Base-by-base conservation (phyloP, 352 stramenopile genomes). In the Phytopythium boreale region DNA sequence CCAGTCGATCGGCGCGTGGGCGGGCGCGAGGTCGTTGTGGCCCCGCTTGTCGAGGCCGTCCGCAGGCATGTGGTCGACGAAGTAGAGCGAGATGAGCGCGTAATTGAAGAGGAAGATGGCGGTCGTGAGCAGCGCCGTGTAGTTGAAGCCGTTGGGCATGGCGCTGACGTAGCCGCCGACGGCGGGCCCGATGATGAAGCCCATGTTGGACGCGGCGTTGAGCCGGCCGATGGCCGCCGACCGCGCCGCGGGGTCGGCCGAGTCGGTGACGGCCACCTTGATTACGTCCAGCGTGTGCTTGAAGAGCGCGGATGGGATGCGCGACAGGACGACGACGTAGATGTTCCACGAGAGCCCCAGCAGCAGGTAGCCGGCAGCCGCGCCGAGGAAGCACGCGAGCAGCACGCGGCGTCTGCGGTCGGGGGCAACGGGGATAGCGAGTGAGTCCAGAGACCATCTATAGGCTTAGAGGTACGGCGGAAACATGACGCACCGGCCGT, bases 211-310 rank as follows among this genome's bases (percentile, higher is more conserved):
- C 3, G 79, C 82, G 15, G 82, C 85, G 49, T 93, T 91, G 49
- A 93, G 79, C n/a, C 74, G 74, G 2, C 85, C 85, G 44, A 93
- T 83, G 29, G 80, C 74, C 0, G 78, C 75, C 1, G 83, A 76
- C 29, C 69, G 69, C 29, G 56, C 59, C 1, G 64, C 34, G 0
- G 73, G 67, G 43, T 81, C 68, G 27, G 87, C 68, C 36, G 73
- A 74, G 62, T 94, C 85, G 5, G 84, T 87, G 53, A 87, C 69
- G 17, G 83, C 77, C 46, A 94, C 76, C 60, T 89, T 89, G 64
- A 92, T 84, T 62, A 91, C 71, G 70, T 90, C 84, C 37, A 94
- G 72, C 50, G 85, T 89, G 74, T 94, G 85, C 64, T 94, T 94
- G 67, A 92, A 94, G 56, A 92, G 70, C 26, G 83, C 85, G 5